Evolutionary conservation across 1,284 basidiomycete genomes (phyloP), one percentile per base, ranked within the genome.

Genomic region (Malassezia arunalokei): DNA sequence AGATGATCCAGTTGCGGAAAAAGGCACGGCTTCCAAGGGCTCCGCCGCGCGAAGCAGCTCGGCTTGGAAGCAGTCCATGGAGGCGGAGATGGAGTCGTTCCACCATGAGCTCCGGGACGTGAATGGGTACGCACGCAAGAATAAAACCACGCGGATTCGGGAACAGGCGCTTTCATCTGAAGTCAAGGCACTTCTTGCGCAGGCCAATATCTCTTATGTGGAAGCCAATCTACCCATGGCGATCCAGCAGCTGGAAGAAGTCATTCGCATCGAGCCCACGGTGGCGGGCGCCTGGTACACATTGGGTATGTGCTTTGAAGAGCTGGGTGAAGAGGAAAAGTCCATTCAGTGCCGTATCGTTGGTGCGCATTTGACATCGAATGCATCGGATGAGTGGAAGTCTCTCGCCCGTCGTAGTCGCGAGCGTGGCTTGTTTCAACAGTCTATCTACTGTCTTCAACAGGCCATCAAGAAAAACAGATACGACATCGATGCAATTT

Each of bases 221-320:
- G 82, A 85, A 62, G 79, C 77, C 46, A 76, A 87, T 55, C 76
- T 83, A 15, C 75, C 78, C 1, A 79, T 83, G 59, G 84, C 88
- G 1, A 83, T 88, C 32, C 79, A 81, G 20, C 80, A 84, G 40
- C 86, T 91, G 79, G 82, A 86, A 68, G 87, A 96, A 68, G 86
- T 95, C 59, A 89, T 96, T 52, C 81, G 87, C 8, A 88, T 91
- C 51, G 91, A 96, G 72, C 88, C 90, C 2, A 82, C 85, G 31
- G 85, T 88, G 8, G 78, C 80, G 5, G 76, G 82, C 4, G 87
- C 90, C 0, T 95, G 91, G 90, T 80, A 82, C 8, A 86, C 89
- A 0, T 79, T 94, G 3, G 86, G 85, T 1, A 81, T 83, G 62
- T 51, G 57, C 40, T 54, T 53, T 44, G 43, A 64, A 47, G 31